Evolutionary conservation across 164 flowering plant species (phyloP), one percentile per base, ranked within the genome.

Genomic region (Chimonanthus salicifolius): DNA sequence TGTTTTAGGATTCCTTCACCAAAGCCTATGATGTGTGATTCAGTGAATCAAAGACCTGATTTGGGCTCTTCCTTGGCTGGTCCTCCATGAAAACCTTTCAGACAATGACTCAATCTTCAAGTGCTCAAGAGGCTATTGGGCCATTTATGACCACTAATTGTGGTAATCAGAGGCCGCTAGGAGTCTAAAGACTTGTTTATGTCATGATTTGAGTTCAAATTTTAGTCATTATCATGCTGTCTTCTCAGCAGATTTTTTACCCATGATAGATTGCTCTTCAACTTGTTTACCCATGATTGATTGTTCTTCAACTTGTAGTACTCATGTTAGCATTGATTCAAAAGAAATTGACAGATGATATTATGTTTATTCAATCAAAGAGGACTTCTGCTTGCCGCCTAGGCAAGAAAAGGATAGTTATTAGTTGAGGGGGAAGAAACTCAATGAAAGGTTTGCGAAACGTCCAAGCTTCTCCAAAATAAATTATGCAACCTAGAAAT

Each of bases 1-100:
- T 91, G 98, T 62, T 45, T 89, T 46, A 86, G 94, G 75, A 80
- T 88, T 7, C 98, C 96, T 67, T 20, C 82, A 11, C 58, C 66
- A 20, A 63, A 33, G 44, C 13, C 66, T 63, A 4, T 63, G 45
- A 20, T 3, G 66, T 63, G 66, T 63, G 60, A 54, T 13, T 3
- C 60, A 54, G 16, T 54, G 60, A 6, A 54, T 54, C 60, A 54
- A 54, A 54, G 8, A 11, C 60, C 60, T 11, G 60, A n/a, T 54
- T 54, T 54, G 11, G 60, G 66, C 66, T 44, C 66, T 63, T 33
- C 66, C 4, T 11, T 54, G 60, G 9, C 44, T 63, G 11, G 11
- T 63, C 10, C 66, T 63, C 66, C 66, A 63, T 7, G 66, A 63
- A 7, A 9, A 33, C 33, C 33, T 33, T 33, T 33, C 33, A 33